Evolutionary conservation across 306 rosid genomes (phyloP).

Genomic region (Sophora flavescens): DNA sequence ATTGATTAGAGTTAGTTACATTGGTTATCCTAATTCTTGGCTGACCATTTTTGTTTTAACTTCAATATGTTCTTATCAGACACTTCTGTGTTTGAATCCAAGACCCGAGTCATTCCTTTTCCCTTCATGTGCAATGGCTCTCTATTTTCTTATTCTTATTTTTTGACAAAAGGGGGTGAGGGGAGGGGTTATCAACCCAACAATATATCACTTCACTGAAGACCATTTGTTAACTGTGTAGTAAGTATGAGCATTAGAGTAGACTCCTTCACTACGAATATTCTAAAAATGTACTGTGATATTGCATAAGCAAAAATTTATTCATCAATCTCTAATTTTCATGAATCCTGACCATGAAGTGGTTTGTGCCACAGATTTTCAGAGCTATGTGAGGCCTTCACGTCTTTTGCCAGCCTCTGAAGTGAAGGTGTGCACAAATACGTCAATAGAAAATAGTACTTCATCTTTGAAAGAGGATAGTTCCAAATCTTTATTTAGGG

Average conservation of each 20-base stretch:
- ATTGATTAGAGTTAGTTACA: neutral
- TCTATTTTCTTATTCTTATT: neutral
- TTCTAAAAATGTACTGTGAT: neutral
- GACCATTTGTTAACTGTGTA: constrained; percentile 2
- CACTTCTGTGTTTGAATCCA: neutral
- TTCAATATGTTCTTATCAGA: neutral
- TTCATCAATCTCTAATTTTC: constrained; percentile 3
- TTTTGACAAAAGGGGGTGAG: neutral
- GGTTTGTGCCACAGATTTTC: constrained; percentile 62
- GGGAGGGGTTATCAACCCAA: neutral
- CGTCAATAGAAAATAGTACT: constrained; percentile 51
- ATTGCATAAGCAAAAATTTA: constrained; percentile 19
- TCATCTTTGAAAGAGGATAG: constrained; percentile 53
- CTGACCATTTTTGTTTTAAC: constrained; percentile 17
- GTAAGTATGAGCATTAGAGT: neutral
- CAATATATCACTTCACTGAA: constrained; percentile 3
- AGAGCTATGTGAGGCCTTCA: constrained; percentile 69
- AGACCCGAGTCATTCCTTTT: neutral
- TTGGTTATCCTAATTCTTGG: constrained; percentile 18
- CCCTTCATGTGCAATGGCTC: neutral
- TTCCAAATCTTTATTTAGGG: constrained; percentile 59
- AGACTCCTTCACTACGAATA: neutral
- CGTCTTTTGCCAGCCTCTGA: constrained; percentile 73
- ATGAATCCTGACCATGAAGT: neutral
- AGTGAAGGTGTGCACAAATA: constrained; percentile 58